Base-by-base conservation (phyloP, 169 alveolate species). In the Eimeria brunetti region DNA sequence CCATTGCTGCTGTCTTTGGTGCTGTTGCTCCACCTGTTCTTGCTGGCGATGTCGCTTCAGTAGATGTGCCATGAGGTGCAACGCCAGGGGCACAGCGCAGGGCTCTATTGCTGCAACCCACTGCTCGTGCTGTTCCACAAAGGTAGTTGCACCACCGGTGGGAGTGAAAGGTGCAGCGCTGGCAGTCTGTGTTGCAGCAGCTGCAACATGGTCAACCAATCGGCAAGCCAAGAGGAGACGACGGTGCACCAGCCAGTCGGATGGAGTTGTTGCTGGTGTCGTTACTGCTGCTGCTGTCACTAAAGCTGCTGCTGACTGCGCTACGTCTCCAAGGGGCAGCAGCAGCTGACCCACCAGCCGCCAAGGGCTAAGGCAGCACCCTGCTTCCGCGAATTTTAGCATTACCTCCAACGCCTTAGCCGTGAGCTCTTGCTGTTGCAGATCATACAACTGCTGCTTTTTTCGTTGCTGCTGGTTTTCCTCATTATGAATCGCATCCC, bases 331-430 rank as follows among this genome's bases (percentile, higher is more conserved):
- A 24, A 85, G 80, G 24, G 91, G 91, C 58, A 85, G 80, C 60
- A 85, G 78, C 91, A 85, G 91, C 91, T 46, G 91, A 30, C 91
- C 91, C 51, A 85, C 91, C 36, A 85, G 80, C 60, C 91, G 53
- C 91, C 91, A 85, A 38, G 91, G 91, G 78, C 91, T 85, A 60
- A 85, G 91, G 91, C 91, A 85, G 91, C 91, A 85, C 41, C 91
- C 91, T 12, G 78, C 78, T 27, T 56, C 91, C 22, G 91, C 80
- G 27, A 85, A 60, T 46, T 41, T 85, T 44, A 33, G 30, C 58
- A 60, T 24, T 30, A 85, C 91, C 60, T 56, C 80, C 60, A 85
- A 27, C n/a, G 73, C 76, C 91, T 60, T 85, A 44, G 80, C 75
- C 33, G 30, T 38, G 36, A 85, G 75, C 33, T 60, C 81, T 16